Evolutionary conservation across 2,329 filamentous ascomycete genomes (phyloP), one percentile per base, ranked within the genome.

Genomic region (Parafenestella ontariensis): DNA sequence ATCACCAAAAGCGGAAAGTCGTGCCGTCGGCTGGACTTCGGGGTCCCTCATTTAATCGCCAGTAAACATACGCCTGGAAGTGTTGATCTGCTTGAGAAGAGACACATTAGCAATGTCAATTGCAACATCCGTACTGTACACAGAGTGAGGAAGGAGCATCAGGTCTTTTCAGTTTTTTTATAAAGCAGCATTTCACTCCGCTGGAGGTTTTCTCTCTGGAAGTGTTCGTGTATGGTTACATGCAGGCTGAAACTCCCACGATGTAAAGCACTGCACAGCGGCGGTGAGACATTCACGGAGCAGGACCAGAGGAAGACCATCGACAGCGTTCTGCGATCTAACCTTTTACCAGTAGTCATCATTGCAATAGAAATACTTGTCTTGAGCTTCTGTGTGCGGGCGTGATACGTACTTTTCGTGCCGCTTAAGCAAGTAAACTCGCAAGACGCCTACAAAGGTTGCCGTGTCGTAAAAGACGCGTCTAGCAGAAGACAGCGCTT

Each of bases 301-400:
- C 39, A 48, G 45, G 13, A 39, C 5, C 52, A 45, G 52, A 62
- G 53, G 58, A 49, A 53, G 65, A 66, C 68, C 69, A 62, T 70
- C 61, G 13, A 34, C 53, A 54, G 49, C 23, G 34, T 29, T 45
- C 5, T 21, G 61, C 66, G 56, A 68, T 72, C 63, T 70, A 65
- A 69, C 69, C 70, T 72, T 72, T 72, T 71, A 71, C 68, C 69
- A 70, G 49, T 56, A 54, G 52, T 71, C 69, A 70, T 70, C 65
- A 65, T 61, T n/a, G 45, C 29, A 43, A 43, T 18, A 15, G 10
- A 24, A 40, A 13, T 28, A 28, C 24, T 28, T 15, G 26, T 10
- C 15, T 17, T 20, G 24, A 42, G 24, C n/a, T 40, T 17, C 18
- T 21, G 11, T 3, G 24, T 17, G 13, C 5, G 10, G 41, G n/a